Evolutionary conservation across 345 rosid genomes (phyloP), one percentile per base, ranked within the genome.

Genomic region (Bretschneidera sinensis): DNA sequence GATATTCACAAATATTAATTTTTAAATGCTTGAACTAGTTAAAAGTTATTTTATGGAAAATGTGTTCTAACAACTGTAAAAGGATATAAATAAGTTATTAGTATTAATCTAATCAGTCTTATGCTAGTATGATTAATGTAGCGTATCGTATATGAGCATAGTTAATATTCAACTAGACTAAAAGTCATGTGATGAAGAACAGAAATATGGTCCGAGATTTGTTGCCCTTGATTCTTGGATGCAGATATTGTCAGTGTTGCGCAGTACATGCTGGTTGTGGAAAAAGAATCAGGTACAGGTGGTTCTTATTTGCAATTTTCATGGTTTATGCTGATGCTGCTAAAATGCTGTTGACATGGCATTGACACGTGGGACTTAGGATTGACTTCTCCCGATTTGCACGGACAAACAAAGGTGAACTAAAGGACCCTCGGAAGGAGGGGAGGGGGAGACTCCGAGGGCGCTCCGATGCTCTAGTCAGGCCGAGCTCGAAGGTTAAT

Each of bases 211-310:
- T 45, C 21, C 55, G 39, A 22, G 33, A 49, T 59, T 24, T 25
- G 49, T 48, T 63, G 49, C 28, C 43, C 43, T 48, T 59, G 22
- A 24, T 66, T 82, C 59, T 52, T 79, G 64, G 55, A 61, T 68
- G 65, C 71, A 92, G 98, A 78, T 78, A 60, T 87, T 59, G 66
- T 84, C 28, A 83, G 90, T 25, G 73, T 81, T 21, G 97, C 96
- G 17, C 71, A 72, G 62, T 89, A 85, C 78, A 87, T 89, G 68
- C 85, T 92, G 34, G 82, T 87, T 48, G 97, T 92, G 35, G 98
- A 92, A 83, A 92, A 92, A 70, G 97, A 92, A 84, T 84, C 97
- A 65, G 98, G 97, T 89, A 67, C 35, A 17, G 19, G 65, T 15
- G 56, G n/a, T 55, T 66, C 48, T 58, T 5, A 21, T 51, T 49